A percentile compares a stretch with the other conserved stretches of the same genome.
Conservation (phyloP, 805 yeast genomes). For the Wickerhamiella vanderwaltii region DNA sequence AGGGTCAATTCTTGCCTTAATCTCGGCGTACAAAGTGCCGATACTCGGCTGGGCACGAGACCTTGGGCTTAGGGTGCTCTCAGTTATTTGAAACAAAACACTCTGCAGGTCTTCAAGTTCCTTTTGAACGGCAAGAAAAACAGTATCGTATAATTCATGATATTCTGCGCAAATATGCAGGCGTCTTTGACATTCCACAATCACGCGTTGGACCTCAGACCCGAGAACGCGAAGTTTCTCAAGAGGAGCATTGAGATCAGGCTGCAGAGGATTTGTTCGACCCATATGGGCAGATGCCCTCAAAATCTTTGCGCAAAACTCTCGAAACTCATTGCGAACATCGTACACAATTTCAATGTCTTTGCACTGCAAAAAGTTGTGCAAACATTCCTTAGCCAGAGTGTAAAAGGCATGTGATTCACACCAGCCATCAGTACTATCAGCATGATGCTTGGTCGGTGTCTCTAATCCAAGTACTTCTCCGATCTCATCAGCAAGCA, state of each 20-base stretch:
- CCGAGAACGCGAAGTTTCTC: background rate
- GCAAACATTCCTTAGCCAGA: constrained; percentile 4
- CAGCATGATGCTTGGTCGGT: background rate
- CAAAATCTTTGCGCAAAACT: constrained; percentile 6
- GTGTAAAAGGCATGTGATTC: background rate
- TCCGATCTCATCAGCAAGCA: background rate
- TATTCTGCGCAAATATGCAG: constrained; percentile 10
- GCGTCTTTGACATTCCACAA: constrained; percentile 3
- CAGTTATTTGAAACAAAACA: constrained; percentile 1
- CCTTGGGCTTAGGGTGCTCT: constrained; percentile 1
- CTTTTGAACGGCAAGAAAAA: background rate
- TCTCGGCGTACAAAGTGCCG: background rate
- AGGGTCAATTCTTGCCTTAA: constrained; percentile 5
- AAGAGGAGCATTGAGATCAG: background rate
- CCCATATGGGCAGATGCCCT: constrained; percentile 3
- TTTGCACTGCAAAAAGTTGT: constrained; percentile 2
- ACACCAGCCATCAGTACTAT: background rate
- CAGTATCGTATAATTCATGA: constrained; percentile 4
- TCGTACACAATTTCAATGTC: constrained; percentile 6
- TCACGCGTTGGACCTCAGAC: background rate
- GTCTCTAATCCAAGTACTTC: background rate
- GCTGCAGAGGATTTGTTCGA: background rate
- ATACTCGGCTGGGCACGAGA: background rate
- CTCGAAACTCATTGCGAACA: constrained; percentile 3
- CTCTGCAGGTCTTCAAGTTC: constrained; percentile 10